phyloP scores from a whole-genome alignment of 2,329 filamentous ascomycete species.

The Curvularia spicifera region DNA sequence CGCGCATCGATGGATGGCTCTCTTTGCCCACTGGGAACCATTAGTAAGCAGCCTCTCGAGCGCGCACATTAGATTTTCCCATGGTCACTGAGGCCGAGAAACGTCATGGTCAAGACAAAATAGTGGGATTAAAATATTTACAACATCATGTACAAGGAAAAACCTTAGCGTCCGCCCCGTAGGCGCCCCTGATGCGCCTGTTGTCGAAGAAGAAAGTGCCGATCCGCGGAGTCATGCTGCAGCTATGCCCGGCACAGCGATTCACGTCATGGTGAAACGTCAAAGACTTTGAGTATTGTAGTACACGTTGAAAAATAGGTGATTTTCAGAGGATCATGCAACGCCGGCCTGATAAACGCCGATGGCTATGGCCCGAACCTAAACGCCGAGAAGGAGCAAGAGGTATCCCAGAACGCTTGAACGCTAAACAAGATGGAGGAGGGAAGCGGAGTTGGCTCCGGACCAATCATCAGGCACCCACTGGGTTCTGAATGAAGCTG shows the following conservation, averaged over 20 bases:
- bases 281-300: slow-evolving; percentile 20
- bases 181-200: neutral
- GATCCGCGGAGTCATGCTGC: slow-evolving; percentile 11
- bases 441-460: slow-evolving; percentile 24
- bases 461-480: slow-evolving; percentile 39
- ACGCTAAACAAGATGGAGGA: slow-evolving; percentile 40
- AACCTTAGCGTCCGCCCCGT: neutral
- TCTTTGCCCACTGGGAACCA: neutral
- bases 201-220: neutral
- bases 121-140: slow-evolving; percentile 17
- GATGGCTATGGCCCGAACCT: slow-evolving; percentile 22
- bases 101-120: slow-evolving; percentile 4
- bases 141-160: slow-evolving; percentile 4
- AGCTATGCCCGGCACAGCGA: slow-evolving; percentile 3
- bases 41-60: slow-evolving; percentile 17
- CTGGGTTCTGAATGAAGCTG: slow-evolving; percentile 47
- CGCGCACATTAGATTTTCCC: slow-evolving; percentile 11
- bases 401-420: slow-evolving; percentile 42
- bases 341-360: slow-evolving; percentile 22
- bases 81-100: neutral
- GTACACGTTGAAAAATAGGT: slow-evolving; percentile 15
- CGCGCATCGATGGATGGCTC: neutral
- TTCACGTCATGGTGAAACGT: slow-evolving; percentile 39
- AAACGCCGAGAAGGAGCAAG: slow-evolving; percentile 28
- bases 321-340: slow-evolving; percentile 14